Conservation (phyloP, 495 filamentous ascomycete species). For the Astrocystis sublimbata region DNA sequence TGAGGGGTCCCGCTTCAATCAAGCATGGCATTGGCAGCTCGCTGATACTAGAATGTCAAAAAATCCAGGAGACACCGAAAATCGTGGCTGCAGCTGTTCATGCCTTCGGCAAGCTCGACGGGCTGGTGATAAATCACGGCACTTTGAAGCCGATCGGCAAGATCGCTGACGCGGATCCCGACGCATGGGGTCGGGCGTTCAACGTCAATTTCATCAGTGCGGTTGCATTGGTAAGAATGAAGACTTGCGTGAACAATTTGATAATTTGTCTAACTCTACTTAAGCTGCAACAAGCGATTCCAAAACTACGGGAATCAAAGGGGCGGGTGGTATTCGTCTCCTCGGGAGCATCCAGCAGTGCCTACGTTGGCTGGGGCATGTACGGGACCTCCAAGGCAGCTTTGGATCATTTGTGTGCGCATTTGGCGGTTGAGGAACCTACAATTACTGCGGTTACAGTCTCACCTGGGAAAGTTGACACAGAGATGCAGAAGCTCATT, state of each 20-base stretch:
- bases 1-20: no score
- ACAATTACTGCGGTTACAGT: conserved; percentile 69
- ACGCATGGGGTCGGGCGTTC: conserved; percentile 75
- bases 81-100: conserved; percentile 63
- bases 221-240: conserved; percentile 66
- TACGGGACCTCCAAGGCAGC: conserved; percentile 91
- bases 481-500: conserved; percentile 87
- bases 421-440: conserved; percentile 77
- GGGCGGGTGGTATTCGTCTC: conserved; percentile 74
- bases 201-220: conserved; percentile 83
- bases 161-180: conserved; percentile 60
- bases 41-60: no score
- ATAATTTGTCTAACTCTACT: conserved; percentile 20
- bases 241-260: neutral
- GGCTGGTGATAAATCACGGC: conserved; percentile 86
- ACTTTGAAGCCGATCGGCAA: conserved; percentile 74
- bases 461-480: conserved; percentile 85
- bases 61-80: conserved; percentile 56
- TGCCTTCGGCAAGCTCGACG: conserved; percentile 73
- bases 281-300: conserved; percentile 73
- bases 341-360: conserved; percentile 68
- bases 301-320: conserved; percentile 65
- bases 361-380: conserved; percentile 71
- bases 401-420: conserved; percentile 75
- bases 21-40: no score